A percentile compares a stretch with the other conserved stretches of the same genome.
These are phyloP conservation scores for Vitis hybrid DNA, from an alignment of 177 flowering plant species.

Conservation along the genomic window DNA sequence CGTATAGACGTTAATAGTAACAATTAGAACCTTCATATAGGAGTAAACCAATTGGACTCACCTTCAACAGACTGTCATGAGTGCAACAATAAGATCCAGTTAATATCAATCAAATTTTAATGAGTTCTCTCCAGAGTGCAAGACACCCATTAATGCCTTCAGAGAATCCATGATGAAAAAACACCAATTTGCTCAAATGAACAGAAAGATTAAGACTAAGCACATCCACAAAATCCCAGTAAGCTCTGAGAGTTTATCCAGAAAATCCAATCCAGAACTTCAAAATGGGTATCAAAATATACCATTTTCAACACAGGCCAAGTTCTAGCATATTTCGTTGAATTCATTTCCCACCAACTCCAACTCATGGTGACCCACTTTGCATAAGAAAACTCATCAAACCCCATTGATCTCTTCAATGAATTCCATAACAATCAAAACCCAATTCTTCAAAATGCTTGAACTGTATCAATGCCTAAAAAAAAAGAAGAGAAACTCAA, in stretches of 20 bases:
- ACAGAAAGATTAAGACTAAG: background rate
- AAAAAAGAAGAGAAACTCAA: too few relatives aligned
- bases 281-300: background rate
- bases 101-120: background rate
- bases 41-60: background rate
- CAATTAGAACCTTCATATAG: background rate
- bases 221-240: background rate
- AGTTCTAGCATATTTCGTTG: background rate
- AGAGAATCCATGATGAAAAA: too few relatives aligned
- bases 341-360: background rate
- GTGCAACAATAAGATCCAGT: background rate
- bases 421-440: background rate
- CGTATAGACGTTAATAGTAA: background rate
- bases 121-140: background rate
- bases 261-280: background rate
- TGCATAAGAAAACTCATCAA: slow-evolving; percentile 1
- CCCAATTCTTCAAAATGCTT: background rate
- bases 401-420: background rate
- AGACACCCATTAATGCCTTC: background rate
- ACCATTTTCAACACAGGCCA: background rate
- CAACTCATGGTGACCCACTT: background rate
- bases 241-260: background rate
- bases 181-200: background rate
- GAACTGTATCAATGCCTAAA: background rate
- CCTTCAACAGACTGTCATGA: too few relatives aligned